These are phyloP conservation scores for Saturnispora besseyi DNA, from an alignment of 805 yeast species.

Conservation along the genomic window DNA sequence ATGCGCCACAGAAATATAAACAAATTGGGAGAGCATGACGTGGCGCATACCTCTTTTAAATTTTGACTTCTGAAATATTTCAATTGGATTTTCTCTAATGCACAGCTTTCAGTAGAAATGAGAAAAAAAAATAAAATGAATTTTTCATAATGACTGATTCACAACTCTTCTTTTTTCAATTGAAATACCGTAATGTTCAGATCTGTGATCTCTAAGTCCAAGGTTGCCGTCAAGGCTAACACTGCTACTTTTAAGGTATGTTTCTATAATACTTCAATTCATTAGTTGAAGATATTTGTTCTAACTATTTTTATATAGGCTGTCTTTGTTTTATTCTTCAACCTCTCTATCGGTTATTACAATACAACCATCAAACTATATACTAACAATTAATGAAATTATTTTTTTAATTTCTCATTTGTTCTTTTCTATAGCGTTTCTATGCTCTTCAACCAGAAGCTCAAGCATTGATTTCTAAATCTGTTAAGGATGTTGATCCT, in stretches of 20 bases:
- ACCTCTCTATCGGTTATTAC: background rate
- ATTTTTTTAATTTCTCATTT: background rate
- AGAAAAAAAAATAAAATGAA: background rate
- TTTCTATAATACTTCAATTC: background rate
- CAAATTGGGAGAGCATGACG: too few species aligned
- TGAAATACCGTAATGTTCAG: background rate
- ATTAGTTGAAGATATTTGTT: background rate
- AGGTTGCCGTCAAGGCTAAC: background rate
- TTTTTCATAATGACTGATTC: background rate
- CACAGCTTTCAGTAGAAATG: background rate
- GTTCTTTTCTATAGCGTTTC: conserved; percentile 16
- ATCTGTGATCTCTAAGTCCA: background rate
- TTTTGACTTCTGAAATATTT: background rate
- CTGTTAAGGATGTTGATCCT: conserved; percentile 64
- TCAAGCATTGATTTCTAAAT: conserved; percentile 48
- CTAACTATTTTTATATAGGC: too few species aligned
- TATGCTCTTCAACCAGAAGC: conserved; percentile 43
- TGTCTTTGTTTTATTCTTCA: background rate
- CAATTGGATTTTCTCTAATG: background rate
- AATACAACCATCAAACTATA: background rate
- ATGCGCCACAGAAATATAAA: background rate
- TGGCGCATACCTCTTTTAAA: background rate
- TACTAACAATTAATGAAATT: background rate
- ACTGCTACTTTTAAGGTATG: conserved; percentile 7
- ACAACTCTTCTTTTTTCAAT: background rate